These are phyloP conservation scores for Ogataea ramenticola DNA, from an alignment of 805 yeast species.

Conservation along the genomic window DNA sequence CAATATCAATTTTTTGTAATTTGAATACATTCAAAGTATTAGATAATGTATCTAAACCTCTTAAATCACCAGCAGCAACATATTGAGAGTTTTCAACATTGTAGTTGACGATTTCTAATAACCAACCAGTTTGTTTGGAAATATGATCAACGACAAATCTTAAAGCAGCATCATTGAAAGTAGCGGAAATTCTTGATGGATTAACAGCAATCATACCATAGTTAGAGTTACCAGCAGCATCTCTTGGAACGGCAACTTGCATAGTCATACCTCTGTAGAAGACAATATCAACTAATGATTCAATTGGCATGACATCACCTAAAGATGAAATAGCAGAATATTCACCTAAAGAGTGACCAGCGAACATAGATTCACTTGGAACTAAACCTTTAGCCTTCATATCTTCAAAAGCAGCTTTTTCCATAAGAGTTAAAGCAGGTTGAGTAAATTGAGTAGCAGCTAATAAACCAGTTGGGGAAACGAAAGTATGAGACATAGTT, in stretches of 20 bases:
- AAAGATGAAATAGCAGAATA: constrained; percentile 95
- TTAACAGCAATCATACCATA: constrained; percentile 99
- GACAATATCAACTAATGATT: constrained; percentile 92
- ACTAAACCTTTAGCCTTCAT: constrained; percentile 93
- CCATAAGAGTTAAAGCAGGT: constrained; percentile 98
- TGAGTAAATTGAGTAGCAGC: constrained; percentile 99
- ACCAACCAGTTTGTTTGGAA: constrained; percentile 79
- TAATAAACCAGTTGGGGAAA: constrained; percentile 87
- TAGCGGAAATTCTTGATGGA: constrained; percentile 85
- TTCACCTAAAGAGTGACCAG: constrained; percentile 99
- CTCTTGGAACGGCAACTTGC: constrained; percentile 99
- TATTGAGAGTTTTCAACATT: constrained; percentile 98
- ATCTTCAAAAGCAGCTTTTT: constrained; percentile 97
- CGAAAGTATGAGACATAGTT: constrained; percentile 82
- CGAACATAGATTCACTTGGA: constrained; percentile 89
- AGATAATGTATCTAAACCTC: constrained; percentile 88
- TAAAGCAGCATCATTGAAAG: constrained; percentile 89
- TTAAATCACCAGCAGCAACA: constrained; percentile 97
- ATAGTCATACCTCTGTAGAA: constrained; percentile 99
- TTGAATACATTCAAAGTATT: constrained; percentile 91
- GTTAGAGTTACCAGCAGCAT: constrained; percentile 88
- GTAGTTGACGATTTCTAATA: constrained; percentile 95
- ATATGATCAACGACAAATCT: constrained; percentile 91
- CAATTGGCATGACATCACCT: constrained; percentile 98
- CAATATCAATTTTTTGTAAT: constrained; percentile 90